Conservation (phyloP, 2,329 filamentous ascomycete species). For the Pseudogymnoascus destructans region DNA sequence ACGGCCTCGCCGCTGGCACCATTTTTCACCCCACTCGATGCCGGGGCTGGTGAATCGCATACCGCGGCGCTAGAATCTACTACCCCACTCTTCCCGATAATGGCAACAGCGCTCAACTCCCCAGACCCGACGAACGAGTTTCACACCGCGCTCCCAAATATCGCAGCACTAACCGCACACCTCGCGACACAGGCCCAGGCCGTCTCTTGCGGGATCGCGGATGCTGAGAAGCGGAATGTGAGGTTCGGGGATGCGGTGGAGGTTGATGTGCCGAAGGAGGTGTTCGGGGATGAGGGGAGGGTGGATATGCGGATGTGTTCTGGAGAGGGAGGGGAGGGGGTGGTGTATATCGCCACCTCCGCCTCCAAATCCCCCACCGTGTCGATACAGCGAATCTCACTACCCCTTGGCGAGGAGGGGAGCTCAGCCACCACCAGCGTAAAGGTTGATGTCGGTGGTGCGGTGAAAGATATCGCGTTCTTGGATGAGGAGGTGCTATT, state of each 20-base stretch:
- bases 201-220: constrained; percentile 55
- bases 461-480: neutral
- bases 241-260: constrained; percentile 42
- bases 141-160: constrained; percentile 41
- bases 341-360: neutral
- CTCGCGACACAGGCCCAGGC: constrained; percentile 43
- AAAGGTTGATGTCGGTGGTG: neutral
- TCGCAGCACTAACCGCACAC: constrained; percentile 51
- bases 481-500: neutral
- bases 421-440: no score
- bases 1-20: constrained; percentile 49
- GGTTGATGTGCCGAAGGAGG: constrained; percentile 15
- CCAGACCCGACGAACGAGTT: constrained; percentile 16
- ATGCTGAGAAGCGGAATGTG: constrained; percentile 55
- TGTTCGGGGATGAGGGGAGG: constrained; percentile 11
- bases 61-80: constrained; percentile 36
- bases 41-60: constrained; percentile 49
- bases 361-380: accelerated
- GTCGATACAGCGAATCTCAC: neutral
- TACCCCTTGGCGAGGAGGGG: no score
- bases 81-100: constrained; percentile 16
- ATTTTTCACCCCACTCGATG: constrained; percentile 45
- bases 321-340: neutral
- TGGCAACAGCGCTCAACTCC: constrained; percentile 27
- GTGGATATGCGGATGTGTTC: constrained; percentile 22